Evolutionary conservation across 2,329 filamentous ascomycete species (phyloP).

Genomic region (Paecilomyces fulvus): DNA sequence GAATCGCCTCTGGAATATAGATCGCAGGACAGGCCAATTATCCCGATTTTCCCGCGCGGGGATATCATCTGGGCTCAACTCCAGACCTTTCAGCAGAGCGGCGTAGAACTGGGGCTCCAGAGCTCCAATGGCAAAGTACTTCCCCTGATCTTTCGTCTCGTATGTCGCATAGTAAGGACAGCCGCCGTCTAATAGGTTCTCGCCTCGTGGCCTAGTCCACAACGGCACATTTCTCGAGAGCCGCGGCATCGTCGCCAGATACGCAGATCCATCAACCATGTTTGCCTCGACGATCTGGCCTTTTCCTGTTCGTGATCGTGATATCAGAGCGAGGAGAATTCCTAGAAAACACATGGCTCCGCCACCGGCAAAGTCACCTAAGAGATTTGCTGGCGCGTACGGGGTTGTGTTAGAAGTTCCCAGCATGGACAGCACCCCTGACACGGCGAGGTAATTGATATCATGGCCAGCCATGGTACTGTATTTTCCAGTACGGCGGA

Average conservation of each 20-base stretch:
- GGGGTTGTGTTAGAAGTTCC: constrained; percentile 63
- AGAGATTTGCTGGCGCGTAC: constrained; percentile 70
- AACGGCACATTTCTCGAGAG: constrained; percentile 55
- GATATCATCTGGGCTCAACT: constrained; percentile 41
- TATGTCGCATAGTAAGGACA: constrained; percentile 87
- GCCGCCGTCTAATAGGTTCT: constrained; percentile 74
- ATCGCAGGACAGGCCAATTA: constrained; percentile 60
- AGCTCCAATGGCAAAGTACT: constrained; percentile 80
- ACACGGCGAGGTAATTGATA: constrained; percentile 91
- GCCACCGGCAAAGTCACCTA: constrained; percentile 87
- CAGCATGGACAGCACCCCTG: constrained; percentile 68
- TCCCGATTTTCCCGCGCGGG: constrained; percentile 49
- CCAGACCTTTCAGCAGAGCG: constrained; percentile 58
- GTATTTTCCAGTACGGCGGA: constrained; percentile 79
- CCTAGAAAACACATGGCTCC: constrained; percentile 75
- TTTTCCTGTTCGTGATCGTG: constrained; percentile 52
- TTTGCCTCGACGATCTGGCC: constrained; percentile 93
- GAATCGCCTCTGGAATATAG: constrained; percentile 56
- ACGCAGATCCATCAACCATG: constrained; percentile 86
- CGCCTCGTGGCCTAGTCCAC: constrained; percentile 58
- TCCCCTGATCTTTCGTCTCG: constrained; percentile 63
- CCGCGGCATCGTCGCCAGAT: constrained; percentile 70
- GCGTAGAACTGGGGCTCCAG: constrained; percentile 81
- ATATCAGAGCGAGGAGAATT: constrained; percentile 68
- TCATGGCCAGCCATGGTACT: constrained; percentile 85